Evolutionary conservation across 2,329 filamentous ascomycete species (phyloP), one percentile per base, ranked within the genome.

Genomic region (Aphanoascus verrucosus): DNA sequence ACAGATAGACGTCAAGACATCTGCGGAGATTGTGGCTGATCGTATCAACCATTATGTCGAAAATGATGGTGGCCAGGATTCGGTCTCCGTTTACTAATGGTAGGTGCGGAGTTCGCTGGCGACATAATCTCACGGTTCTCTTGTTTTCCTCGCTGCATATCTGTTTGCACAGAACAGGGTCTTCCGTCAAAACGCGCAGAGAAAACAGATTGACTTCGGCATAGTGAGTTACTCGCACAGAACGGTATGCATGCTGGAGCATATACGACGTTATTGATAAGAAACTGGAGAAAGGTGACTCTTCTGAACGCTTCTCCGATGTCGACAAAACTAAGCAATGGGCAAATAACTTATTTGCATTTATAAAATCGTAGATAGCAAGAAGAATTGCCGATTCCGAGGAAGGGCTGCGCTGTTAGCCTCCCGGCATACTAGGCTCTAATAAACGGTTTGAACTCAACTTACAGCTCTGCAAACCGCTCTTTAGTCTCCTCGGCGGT

Each of bases 261-360:
- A 97, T 78, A 69, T 98, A 98, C 2, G 91, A 97, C 2, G 87
- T 86, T 42, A 95, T 76, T 0, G 91, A 97, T 28, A 97, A 73
- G 64, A 91, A 94, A 60, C 81, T 83, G 45, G 85, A 82, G 58
- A 98, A 83, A 0, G 90, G 86, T 1, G 84, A 79, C 62, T 91
- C 83, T 44, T 80, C 76, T 41, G 76, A 80, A 60, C 84, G 84
- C 47, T 69, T 70, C 23, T 83, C 81, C 0, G 82, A 70, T 5
- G 78, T 64, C 20, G 82, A 65, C 1, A 81, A 83, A 49, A 95
- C 81, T 42, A 98, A 72, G 61, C 85, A 90, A 66, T 87, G 85
- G 67, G 88, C 91, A 69, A 98, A 97, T 7, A 96, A 77, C 70
- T 96, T 97, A 73, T 97, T 98, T 34, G 90, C 86, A 64, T 94